Base-by-base conservation (phyloP, 305 asterid species). In the Euphrasia arctica region DNA sequence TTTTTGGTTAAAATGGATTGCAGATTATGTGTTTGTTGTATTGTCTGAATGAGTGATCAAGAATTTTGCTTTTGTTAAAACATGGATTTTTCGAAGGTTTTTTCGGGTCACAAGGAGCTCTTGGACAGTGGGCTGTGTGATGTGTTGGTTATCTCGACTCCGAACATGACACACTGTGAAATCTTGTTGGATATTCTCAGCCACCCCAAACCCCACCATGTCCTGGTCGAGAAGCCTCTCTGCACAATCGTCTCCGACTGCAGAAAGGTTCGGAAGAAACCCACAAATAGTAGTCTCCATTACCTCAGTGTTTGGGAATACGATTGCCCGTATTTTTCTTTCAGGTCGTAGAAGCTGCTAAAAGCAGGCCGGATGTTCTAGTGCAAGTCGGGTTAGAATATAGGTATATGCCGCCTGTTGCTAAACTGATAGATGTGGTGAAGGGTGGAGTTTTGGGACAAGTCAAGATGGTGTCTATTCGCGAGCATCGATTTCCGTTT, bases 401-500 rank as follows among this genome's bases (percentile, higher is more conserved):
- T 66, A 83, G 99, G 74, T 93, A 85, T 80, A 93, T 93, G 95
- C 97, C 99, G 22, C 95, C 97, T 9, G 95, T 93, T 58, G 95
- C 96, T 29, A 90, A 90, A 68, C 82, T 93, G 70, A 90, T 88
- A 39, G 92, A 90, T 48, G 60, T 93, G 50, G 96, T 90, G 18
- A 85, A 82, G 50, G 80, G 72, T 64, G 96, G 97, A 71, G 65
- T 27, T 57, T 51, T 93, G 70, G 99, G 99, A 47, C 75, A 66
- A 54, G 79, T 90, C 62, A 88, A 82, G 83, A 93, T 93, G 99
- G 97, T 90, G 66, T 76, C 92, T 43, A 90, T 93, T 60, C 82
- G 97, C 50, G 99, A 93, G 77, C 99, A 93, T 74, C 87, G 99
- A 9, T 93, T 87, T 74, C 99, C 99, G 0, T 93, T 93, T 75